Base-by-base conservation (phyloP, 116 monocot genomes). In the Phalaenopsis hybrid region DNA sequence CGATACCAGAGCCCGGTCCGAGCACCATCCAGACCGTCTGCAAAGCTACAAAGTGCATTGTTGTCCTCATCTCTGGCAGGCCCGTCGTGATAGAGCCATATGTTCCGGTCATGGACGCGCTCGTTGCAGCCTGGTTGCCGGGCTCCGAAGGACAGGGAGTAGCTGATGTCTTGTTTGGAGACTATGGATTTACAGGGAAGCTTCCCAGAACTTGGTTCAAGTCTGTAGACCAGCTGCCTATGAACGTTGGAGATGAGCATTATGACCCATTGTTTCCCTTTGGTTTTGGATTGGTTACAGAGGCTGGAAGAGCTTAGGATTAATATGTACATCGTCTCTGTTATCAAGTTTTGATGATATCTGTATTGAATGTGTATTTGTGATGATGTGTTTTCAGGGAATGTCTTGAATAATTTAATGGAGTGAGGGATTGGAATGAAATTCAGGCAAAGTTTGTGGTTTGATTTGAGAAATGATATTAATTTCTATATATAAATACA, bases 71-170 rank as follows among this genome's bases (percentile, higher is more conserved):
- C 72, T 86, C 90, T 6, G 92, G 92, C 0, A 81, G 92, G 81
- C 92, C 92, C 0, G 85, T 92, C 1, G 92, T 90, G 57, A 88
- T 92, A 11, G 82, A 92, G 59, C 88, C 88, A 8, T 89, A 83
- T 43, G 8, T 92, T n/a, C 34, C 69, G 2, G 48, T 8, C 1
- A 85, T 89, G 2, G 86, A 92, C 44, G 89, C 89, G 17, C 81
- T 92, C 12, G 92, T 92, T 7, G 92, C 86, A 2, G 92, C 90
- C 6, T 92, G 92, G 92, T 84, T 92, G 6, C 92, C 92, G 0
- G 92, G 92, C 1, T 78, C 85, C 8, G 92, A 92, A 81, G 92
- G 92, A 21, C 79, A 79, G 68, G 92, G 92, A 3, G 85, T 92
- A 3, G 83, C 92, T 1, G 92, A 92, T 75, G 89, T 88, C 45